Conservation (phyloP, 2,329 filamentous ascomycete genomes). For the Exophiala sp. region DNA sequence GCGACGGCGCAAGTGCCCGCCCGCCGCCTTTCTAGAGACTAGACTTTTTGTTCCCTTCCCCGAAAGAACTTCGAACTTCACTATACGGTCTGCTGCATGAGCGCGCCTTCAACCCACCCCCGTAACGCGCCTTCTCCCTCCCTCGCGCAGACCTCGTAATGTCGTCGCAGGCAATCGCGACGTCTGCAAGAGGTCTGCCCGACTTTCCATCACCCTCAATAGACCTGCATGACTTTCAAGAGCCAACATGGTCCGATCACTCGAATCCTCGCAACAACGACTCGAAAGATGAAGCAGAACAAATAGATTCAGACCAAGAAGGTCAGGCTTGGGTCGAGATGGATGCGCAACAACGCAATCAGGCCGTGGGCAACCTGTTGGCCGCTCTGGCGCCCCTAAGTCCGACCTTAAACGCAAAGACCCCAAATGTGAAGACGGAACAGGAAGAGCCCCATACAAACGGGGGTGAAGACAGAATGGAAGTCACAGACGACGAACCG, state of each 20-base stretch:
- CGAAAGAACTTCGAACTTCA: slow-evolving; percentile 5
- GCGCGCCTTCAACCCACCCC: not conserved
- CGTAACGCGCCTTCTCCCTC: slow-evolving; percentile 2
- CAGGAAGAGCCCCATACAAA: not conserved
- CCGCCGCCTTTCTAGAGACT: slow-evolving; percentile 6
- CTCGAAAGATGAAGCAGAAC: slow-evolving; percentile 16
- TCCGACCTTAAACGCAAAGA: slow-evolving; percentile 15
- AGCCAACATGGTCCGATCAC: slow-evolving; percentile 22
- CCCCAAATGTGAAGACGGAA: not conserved
- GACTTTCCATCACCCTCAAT: slow-evolving; percentile 19
- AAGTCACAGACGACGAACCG: not conserved
- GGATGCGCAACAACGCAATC: slow-evolving; percentile 18
- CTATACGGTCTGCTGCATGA: slow-evolving; percentile 2
- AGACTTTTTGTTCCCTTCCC: slow-evolving; percentile 2
- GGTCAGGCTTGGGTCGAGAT: slow-evolving; percentile 15
- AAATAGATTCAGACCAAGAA: not conserved
- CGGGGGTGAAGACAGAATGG: not conserved
- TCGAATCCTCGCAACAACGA: slow-evolving; percentile 13
- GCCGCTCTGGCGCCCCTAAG: slow-evolving; percentile 20
- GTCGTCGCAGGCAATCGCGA: slow-evolving; percentile 28
- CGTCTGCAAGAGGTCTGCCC: slow-evolving; percentile 29
- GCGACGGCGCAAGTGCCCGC: not conserved
- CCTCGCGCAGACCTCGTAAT: slow-evolving; percentile 26
- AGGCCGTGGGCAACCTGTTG: slow-evolving; percentile 23
- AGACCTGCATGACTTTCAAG: slow-evolving; percentile 11